Evolutionary conservation across 306 rosid species (phyloP).

Genomic region (Vicia sativa): DNA sequence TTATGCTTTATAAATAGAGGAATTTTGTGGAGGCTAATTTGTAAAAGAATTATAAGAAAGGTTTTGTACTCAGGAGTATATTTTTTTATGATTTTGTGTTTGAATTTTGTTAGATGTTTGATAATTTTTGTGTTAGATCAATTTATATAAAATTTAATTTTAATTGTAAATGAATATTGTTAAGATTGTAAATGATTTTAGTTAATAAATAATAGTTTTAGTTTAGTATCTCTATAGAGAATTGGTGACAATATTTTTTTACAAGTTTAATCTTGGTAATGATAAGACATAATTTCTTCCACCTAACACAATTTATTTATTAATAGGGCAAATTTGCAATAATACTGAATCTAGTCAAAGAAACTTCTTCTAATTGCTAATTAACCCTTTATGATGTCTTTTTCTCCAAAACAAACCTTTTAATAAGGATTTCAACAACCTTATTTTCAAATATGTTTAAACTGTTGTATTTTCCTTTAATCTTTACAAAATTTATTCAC

Average conservation of each 20-base stretch:
- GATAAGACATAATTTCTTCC: slow-evolving; percentile 32
- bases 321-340: slow-evolving; percentile 25
- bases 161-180: too few relatives aligned
- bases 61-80: too few relatives aligned
- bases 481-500: too few relatives aligned
- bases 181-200: too few relatives aligned
- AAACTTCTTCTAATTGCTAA: slow-evolving; percentile 29
- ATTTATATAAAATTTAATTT: too few relatives aligned
- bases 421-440: slow-evolving; percentile 31
- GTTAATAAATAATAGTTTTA: too few relatives aligned
- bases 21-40: slow-evolving; percentile 18
- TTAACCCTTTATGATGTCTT: slow-evolving; percentile 18
- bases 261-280: slow-evolving; percentile 17
- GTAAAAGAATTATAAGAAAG: too few relatives aligned
- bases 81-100: too few relatives aligned
- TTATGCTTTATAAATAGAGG: neutral
- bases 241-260: neutral
- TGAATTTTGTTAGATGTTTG: too few relatives aligned
- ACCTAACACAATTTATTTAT: slow-evolving; percentile 36
- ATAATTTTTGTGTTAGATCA: too few relatives aligned
- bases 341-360: slow-evolving; percentile 45
- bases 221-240: too few relatives aligned
- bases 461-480: too few relatives aligned
- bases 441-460: slow-evolving; percentile 6
- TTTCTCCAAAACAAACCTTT: slow-evolving; percentile 14